These are phyloP conservation scores for Debaryomyces subglobosus DNA, from an alignment of 1,139 yeast species.

Conservation along the genomic window DNA sequence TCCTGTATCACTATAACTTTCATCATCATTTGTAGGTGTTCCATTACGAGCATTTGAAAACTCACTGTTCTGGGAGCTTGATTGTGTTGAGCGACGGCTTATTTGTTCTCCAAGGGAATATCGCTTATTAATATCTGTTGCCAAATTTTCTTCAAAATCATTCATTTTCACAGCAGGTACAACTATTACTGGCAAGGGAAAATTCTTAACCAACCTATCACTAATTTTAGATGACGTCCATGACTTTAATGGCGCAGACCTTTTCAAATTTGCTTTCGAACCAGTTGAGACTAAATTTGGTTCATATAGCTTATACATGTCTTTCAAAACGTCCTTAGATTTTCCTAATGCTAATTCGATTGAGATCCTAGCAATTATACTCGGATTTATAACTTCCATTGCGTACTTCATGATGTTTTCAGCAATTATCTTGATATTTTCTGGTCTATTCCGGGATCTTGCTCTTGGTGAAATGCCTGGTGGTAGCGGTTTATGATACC, in stretches of 20 bases:
- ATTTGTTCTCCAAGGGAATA: constrained; percentile 8
- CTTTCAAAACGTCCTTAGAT: constrained; percentile 58
- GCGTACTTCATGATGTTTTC: constrained; percentile 51
- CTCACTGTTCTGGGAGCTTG: not conserved
- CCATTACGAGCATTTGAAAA: not conserved
- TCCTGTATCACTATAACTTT: constrained; percentile 8
- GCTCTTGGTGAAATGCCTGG: constrained; percentile 26
- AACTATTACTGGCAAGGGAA: constrained; percentile 69
- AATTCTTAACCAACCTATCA: constrained; percentile 63
- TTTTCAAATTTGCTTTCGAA: constrained; percentile 50
- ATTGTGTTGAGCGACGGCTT: not conserved
- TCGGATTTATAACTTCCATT: constrained; percentile 49
- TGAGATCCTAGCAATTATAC: constrained; percentile 55
- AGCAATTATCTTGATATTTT: constrained; percentile 36
- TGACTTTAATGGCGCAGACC: constrained; percentile 56
- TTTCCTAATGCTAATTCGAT: constrained; percentile 67
- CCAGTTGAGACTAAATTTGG: constrained; percentile 70
- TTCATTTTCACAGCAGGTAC: constrained; percentile 69
- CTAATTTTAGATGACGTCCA: constrained; percentile 65
- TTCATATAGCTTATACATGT: constrained; percentile 62
- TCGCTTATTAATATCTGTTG: constrained; percentile 22
- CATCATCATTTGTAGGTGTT: constrained; percentile 1
- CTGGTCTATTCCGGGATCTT: constrained; percentile 38
- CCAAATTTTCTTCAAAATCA: constrained; percentile 48
- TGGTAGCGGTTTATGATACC: not conserved